Evolutionary conservation across 768 basidiomycete genomes (phyloP).

Genomic region (Panaeolus papilionaceus): DNA sequence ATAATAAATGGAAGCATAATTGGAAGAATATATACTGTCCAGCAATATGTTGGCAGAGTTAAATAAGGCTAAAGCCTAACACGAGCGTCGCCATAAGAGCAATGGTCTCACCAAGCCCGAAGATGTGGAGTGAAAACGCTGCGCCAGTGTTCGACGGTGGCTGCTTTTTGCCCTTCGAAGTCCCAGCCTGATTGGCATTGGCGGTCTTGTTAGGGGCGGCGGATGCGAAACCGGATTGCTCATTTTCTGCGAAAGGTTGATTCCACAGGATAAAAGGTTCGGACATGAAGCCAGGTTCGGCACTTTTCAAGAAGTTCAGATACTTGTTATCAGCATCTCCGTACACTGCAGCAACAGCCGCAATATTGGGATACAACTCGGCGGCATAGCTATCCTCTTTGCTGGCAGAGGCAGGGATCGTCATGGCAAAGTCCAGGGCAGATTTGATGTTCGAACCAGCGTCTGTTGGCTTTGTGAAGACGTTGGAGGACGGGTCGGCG

Average conservation of each 20-base stretch:
- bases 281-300: conserved; percentile 43
- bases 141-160: neutral
- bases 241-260: conserved; percentile 49
- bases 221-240: conserved; percentile 19
- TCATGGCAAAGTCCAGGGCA: conserved; percentile 66
- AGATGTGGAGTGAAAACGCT: neutral
- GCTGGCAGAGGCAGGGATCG: conserved; percentile 37
- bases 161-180: neutral
- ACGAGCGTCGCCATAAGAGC: neutral
- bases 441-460: conserved; percentile 60
- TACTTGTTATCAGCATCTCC: conserved; percentile 71
- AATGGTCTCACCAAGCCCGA: neutral
- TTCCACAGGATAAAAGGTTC: conserved; percentile 61
- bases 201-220: neutral
- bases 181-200: neutral
- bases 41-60: neutral
- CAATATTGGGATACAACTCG: conserved; percentile 64
- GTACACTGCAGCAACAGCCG: conserved; percentile 60
- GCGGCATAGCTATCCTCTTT: conserved; percentile 43
- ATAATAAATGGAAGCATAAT: neutral
- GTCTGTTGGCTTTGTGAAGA: conserved; percentile 48
- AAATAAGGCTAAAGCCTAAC: neutral
- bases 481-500: conserved; percentile 43
- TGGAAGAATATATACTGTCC: neutral
- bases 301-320: conserved; percentile 48